Evolutionary conservation across 257 asterid species (phyloP), one percentile per base, ranked within the genome.

Genomic region (Mitragyna speciosa): DNA sequence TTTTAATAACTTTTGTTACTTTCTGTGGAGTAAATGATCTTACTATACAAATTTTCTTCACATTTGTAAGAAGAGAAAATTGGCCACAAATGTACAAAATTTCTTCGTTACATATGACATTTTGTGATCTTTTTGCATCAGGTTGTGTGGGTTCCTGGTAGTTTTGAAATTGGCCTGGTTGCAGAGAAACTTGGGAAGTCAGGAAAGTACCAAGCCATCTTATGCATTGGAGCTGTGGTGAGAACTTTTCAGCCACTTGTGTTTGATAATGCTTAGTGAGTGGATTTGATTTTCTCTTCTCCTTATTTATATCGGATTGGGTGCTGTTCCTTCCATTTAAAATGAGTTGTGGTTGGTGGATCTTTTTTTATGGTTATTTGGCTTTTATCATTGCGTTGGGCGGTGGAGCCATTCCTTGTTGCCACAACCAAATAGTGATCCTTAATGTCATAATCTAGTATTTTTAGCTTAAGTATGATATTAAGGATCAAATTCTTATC

Each of bases 91-190:
- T n/a, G n/a, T n/a, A n/a, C n/a, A n/a, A n/a, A n/a, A n/a, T n/a
- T n/a, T n/a, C n/a, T n/a, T n/a, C n/a, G n/a, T n/a, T n/a, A n/a
- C 1, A 26, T 22, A 48, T 71, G 30, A 7, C 41, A 41, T 71
- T 61, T 73, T 41, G 31, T 79, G 26, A 26, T 82, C 59, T 59
- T 82, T 71, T 30, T 72, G 72, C 74, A 41, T 63, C 82, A 93
- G 97, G 99, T 95, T 82, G 94, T 92, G 5, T 93, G 98, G 98
- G 99, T 95, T 82, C 98, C 99, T 58, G 98, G 99, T 78, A 82
- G 95, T 86, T 95, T 91, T 84, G 98, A 95, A 84, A 91, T 95
- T 48, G 94, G 97, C 52, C 65, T 95, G 33, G 92, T 87, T 59
- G 97, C 97, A 17, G 93, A 90, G 88, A 91, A 87, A 82, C 97